Percentiles rank a stretch among this genome's conserved stretches.
Evolutionary conservation across 371 early-diverging fungal genomes (phyloP).

Genomic region (Conidiobolus incongruus): DNA sequence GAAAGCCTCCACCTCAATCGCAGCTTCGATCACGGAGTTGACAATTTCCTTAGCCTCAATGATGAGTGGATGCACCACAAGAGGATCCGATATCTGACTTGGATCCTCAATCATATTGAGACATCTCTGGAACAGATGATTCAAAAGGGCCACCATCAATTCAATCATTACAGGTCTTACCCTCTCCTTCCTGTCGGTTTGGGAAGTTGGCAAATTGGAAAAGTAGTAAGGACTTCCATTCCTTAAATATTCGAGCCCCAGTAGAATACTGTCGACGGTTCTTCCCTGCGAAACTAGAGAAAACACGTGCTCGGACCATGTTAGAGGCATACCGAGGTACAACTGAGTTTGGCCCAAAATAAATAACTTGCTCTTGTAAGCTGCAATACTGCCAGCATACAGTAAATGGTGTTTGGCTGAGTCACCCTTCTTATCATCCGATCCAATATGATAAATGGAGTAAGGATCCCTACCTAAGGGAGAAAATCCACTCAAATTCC

Average conservation of each 20-base stretch:
- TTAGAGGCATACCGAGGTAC: background rate
- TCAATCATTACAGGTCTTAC: background rate
- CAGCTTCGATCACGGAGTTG: background rate
- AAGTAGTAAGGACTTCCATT: slow-evolving; percentile 1
- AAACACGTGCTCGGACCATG: slow-evolving; percentile 1
- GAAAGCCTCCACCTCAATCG: background rate
- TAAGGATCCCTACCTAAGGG: background rate
- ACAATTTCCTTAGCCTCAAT: background rate
- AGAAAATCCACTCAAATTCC: background rate
- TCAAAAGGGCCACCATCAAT: background rate
- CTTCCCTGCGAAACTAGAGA: background rate
- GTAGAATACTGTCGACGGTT: background rate
- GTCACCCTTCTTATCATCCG: background rate
- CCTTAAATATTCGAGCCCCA: background rate
- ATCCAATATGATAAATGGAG: background rate
- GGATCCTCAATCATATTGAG: background rate
- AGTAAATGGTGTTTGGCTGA: background rate
- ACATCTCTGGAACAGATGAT: background rate
- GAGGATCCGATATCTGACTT: background rate
- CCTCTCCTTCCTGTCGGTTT: background rate
- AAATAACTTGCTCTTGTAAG: slow-evolving; percentile 2
- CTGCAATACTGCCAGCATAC: background rate
- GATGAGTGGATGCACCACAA: no score
- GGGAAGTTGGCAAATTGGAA: background rate
- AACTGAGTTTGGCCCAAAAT: background rate